Evolutionary conservation across 768 basidiomycete genomes (phyloP), one percentile per base, ranked within the genome.

Genomic region (Kwoniella sp.): DNA sequence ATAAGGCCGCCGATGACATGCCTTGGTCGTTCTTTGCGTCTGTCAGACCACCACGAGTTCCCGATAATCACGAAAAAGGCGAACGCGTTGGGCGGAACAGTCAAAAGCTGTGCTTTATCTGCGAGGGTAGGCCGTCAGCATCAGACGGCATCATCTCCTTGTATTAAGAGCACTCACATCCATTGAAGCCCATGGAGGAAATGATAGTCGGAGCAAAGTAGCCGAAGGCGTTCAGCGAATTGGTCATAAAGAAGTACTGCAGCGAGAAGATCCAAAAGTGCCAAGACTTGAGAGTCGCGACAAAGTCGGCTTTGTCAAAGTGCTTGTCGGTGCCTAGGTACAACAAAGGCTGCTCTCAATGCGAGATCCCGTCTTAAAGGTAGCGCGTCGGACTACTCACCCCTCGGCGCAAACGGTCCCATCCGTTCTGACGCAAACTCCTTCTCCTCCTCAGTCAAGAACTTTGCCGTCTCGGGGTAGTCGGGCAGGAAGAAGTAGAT

Each of bases 11-110:
- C 68, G 33, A 76, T 65, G 46, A 78, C 70, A 64, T 78, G 77
- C 51, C 22, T 40, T 4, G 69, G 69, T 55, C 77, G 65, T 48
- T 76, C 70, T 17, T 49, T 60, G 0, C 52, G 46, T 17, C 63
- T 21, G 55, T 78, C 77, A 9, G 74, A 76, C 50, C 62, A 64
- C 64, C 60, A 74, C 21, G 71, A 63, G 59, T 76, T 76, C 49
- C 55, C 70, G 55, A 78, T 70, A 64, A 78, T 78, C 33, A 72
- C 64, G 33, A 67, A 58, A 46, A 68, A 70, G 46, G 64, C 67
- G 36, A 68, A 66, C 9, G 55, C 70, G 58, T 70, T 72, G 25
- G 70, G 70, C 6, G 70, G 70, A 40, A 67, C 67, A 2, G 67
- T 73, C 21, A 70, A 51, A 15, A 70, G 66, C 47, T 69, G 71